Percentiles rank a stretch among this genome's conserved stretches.
Conservation (phyloP, 2,329 filamentous ascomycete genomes). For the Exserohilum rostratum region DNA sequence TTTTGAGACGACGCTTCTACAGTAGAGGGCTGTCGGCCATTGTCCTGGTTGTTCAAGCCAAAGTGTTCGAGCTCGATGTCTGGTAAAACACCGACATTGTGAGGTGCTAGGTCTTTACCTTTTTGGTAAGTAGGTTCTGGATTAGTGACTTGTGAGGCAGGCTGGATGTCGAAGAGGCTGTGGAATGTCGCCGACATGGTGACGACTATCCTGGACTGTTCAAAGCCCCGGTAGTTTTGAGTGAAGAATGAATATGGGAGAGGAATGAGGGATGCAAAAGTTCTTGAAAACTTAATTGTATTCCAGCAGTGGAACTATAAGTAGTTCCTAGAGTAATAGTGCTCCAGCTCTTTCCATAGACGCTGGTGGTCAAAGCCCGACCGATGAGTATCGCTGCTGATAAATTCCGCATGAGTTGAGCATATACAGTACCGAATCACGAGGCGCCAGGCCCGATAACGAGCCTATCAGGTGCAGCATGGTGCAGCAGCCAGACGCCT, state of each 20-base stretch:
- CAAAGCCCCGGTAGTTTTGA: not conserved
- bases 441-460: not conserved
- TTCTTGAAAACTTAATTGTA: not conserved
- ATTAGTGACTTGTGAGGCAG: constrained; percentile 41
- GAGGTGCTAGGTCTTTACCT: constrained; percentile 16
- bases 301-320: not conserved
- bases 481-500: not conserved
- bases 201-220: constrained; percentile 8
- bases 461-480: constrained; percentile 11
- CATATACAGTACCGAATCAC: not conserved
- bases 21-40: constrained; percentile 27
- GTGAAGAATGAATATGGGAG: not conserved
- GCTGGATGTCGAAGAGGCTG: constrained; percentile 53
- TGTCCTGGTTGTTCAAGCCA: constrained; percentile 25
- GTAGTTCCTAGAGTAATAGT: too few species aligned
- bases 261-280: not conserved
- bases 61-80: constrained; percentile 46
- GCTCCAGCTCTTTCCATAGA: too few species aligned
- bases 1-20: constrained; percentile 15
- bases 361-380: constrained; percentile 12
- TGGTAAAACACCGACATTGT: constrained; percentile 29
- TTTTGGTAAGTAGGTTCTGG: constrained; percentile 48
- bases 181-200: constrained; percentile 49
- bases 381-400: constrained; percentile 29
- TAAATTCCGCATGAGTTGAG: constrained; percentile 19